Evolutionary conservation across 2,329 filamentous ascomycete species (phyloP), one percentile per base, ranked within the genome.

Genomic region (Colletotrichum incanum): DNA sequence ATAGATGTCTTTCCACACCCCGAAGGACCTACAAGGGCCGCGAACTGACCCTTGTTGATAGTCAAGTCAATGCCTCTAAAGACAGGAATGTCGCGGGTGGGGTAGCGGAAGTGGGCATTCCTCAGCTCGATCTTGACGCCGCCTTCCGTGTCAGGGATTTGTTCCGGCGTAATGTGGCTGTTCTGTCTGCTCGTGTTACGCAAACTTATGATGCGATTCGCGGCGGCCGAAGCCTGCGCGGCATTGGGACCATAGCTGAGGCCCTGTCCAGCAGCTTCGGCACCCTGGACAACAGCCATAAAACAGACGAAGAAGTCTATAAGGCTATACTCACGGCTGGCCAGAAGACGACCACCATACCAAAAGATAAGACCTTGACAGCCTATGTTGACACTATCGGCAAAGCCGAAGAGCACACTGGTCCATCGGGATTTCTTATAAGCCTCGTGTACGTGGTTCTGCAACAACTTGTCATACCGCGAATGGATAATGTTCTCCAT

Each of bases 1-100:
- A 94, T 90, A 16, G 90, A 94, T 0, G 91, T 92, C 82, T 95
- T 94, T 31, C 92, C 92, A 70, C 91, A 93, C 0, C 92, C 92
- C 1, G 90, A 92, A 0, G 92, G 87, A 1, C 93, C 92, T 7
- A 94, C 92, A 1, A 94, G 84, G 1, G 91, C 92, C 0, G 89
- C 91, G 76, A 93, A 94, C 77, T 93, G 90, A 7, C 92, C 92
- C 75, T 90, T 91, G 74, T 90, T 84, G 66, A 94, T 89, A 9
- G 86, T 89, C 72, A 95, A 83, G 77, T 87, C 91, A 67, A 94
- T 81, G 2, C 88, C 87, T 62, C 83, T 86, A 80, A 92, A 91
- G 43, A 92, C 86, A 23, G 86, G 84, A 2, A 86, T 81, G 67
- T 89, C 84, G 59, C 90, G 85, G 0, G 87, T 88, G 0, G 90